Evolutionary conservation across 2,329 filamentous ascomycete species (phyloP), one percentile per base, ranked within the genome.

Genomic region (Bipolaris gigantea): DNA sequence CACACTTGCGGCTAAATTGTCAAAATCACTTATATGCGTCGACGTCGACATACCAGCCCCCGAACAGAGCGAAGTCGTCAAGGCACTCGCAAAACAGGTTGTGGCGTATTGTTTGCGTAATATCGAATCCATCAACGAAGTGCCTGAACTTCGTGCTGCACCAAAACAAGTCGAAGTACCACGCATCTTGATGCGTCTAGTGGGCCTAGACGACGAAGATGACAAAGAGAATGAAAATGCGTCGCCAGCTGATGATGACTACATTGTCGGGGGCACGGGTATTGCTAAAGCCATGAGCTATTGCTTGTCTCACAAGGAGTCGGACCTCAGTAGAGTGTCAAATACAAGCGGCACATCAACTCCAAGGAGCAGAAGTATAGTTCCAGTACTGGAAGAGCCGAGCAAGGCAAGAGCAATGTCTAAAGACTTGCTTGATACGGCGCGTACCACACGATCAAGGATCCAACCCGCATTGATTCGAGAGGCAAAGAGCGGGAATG

Each of bases 231-330:
- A 84, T 19, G 85, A 88, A 41, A 83, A 87, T 19, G 81, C 85
- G 39, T 85, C 88, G 2, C 80, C 86, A 10, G 89, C 92, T 0
- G 91, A 96, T 61, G 89, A 96, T 54, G 91, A 97, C 73, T 97
- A 97, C 74, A 92, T 97, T 40, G 94, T 97, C 66, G 92, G 93
- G 18, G 93, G 93, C 15, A 96, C 92, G 0, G 94, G 93, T 23
- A 91, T 99, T 1, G 93, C 96, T 44, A 97, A 96, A 76, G 94
- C 94, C 4, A 80, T 99, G 41, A 87, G 90, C 49, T 95, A 95
- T 66, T 96, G 92, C 67, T 79, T 99, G 45, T 88, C 91, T 64
- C 95, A 96, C 70, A 85, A 89, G 55, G 86, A 88, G 50, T 84
- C 84, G 27, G 77, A 83, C 59, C 72, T 81, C 35, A 72, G 74